Evolutionary conservation across 345 rosid species (phyloP).

Genomic region (Citrus cavaleriei): DNA sequence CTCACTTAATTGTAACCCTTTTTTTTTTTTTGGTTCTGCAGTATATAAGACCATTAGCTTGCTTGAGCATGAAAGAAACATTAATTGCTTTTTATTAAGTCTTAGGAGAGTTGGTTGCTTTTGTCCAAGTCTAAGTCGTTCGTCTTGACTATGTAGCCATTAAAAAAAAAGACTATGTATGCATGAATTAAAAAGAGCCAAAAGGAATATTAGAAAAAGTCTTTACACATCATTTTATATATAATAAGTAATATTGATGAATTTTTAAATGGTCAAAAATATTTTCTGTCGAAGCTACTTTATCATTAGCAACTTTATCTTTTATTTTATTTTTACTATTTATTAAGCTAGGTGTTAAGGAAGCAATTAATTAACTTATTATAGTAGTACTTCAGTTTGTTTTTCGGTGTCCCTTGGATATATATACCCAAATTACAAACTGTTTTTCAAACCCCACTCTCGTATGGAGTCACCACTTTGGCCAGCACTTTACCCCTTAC

Average conservation of each 20-base stretch:
- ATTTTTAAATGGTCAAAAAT: background rate
- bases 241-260: background rate
- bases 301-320: no score
- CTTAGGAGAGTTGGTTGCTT: background rate
- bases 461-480: no score
- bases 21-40: no score
- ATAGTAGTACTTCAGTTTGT: background rate
- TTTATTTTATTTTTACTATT: background rate
- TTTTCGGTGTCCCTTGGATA: no score
- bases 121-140: slow-evolving; percentile 8
- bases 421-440: no score
- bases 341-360: background rate
- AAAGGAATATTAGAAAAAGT: background rate
- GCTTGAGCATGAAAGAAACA: background rate
- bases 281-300: background rate
- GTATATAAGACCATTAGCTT: no score
- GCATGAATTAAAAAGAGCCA: no score
- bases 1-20: no score
- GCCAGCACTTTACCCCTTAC: no score
- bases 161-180: background rate
- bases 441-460: no score
- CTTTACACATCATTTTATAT: background rate
- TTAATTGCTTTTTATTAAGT: background rate
- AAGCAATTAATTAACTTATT: background rate
- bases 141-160: background rate